Evolutionary conservation across 2,329 filamentous ascomycete species (phyloP).

Genomic region (Penicillium thymicola): DNA sequence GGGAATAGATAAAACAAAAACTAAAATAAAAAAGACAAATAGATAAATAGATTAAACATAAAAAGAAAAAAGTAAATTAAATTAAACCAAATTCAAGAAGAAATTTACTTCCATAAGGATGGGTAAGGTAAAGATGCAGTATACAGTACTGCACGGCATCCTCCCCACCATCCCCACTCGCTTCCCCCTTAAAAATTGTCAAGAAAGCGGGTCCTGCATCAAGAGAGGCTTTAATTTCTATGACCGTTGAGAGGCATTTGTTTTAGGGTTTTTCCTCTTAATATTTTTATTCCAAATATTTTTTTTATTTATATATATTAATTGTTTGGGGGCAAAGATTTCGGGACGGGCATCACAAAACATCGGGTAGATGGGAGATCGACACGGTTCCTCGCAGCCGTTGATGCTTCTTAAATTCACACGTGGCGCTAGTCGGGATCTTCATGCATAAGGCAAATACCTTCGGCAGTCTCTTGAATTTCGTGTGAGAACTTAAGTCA

Average conservation of each 20-base stretch:
- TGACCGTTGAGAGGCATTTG: background rate
- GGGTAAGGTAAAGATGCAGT: constrained; percentile 10
- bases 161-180: constrained; percentile 9
- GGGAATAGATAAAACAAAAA: constrained; percentile 4
- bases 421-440: constrained; percentile 41
- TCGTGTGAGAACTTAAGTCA: background rate
- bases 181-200: constrained; percentile 5
- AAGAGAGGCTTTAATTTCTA: constrained; percentile 11
- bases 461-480: constrained; percentile 3
- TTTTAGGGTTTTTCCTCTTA: background rate
- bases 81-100: background rate
- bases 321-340: background rate
- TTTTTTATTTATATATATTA: background rate
- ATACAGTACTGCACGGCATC: constrained; percentile 11
- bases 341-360: constrained; percentile 11
- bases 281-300: background rate
- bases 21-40: background rate
- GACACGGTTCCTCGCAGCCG: constrained; percentile 38
- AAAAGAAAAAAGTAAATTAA: background rate
- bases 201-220: constrained; percentile 19
- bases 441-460: constrained; percentile 30
- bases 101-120: constrained; percentile 1
- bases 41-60: background rate
- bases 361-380: constrained; percentile 37
- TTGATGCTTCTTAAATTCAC: constrained; percentile 35